These are phyloP conservation scores for Citrus mangshanensis DNA, from an alignment of 345 rosid species.

Conservation along the genomic window DNA sequence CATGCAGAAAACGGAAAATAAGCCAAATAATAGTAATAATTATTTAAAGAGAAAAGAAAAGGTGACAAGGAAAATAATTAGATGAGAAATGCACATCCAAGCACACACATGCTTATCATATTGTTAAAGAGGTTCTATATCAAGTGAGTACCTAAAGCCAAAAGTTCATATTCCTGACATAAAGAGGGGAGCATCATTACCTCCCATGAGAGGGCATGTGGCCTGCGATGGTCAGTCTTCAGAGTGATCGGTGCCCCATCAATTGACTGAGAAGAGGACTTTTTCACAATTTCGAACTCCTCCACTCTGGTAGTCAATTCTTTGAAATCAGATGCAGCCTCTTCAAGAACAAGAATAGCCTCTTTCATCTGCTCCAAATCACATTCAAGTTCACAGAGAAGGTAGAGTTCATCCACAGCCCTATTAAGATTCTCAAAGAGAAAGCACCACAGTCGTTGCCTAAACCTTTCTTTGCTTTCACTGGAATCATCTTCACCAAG, in stretches of 20 bases:
- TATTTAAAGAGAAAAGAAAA: background rate
- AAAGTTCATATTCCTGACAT: background rate
- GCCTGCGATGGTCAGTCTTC: conserved; percentile 70
- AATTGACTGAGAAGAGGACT: conserved; percentile 35
- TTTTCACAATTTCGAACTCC: conserved; percentile 61
- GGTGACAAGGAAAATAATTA: background rate
- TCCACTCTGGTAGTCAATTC: conserved; percentile 55
- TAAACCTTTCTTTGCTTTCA: conserved; percentile 79
- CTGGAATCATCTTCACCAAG: conserved; percentile 41
- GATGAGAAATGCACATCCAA: background rate
- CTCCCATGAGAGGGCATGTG: conserved; percentile 90
- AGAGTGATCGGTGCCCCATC: conserved; percentile 43
- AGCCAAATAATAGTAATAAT: background rate
- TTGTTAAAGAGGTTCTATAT: background rate
- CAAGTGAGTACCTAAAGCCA: conserved; percentile 6
- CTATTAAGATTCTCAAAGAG: conserved; percentile 79
- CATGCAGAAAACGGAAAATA: background rate
- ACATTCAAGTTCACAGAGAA: conserved; percentile 74
- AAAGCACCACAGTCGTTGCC: conserved; percentile 80
- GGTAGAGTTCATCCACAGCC: conserved; percentile 80
- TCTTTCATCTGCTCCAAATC: conserved; percentile 76
- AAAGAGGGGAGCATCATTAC: conserved; percentile 34
- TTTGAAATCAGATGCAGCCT: conserved; percentile 68
- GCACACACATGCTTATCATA: background rate
- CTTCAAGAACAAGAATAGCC: conserved; percentile 76